Evolutionary conservation across 176 grass and related monocot species (phyloP).

Genomic region (Ensete ventricosum): DNA sequence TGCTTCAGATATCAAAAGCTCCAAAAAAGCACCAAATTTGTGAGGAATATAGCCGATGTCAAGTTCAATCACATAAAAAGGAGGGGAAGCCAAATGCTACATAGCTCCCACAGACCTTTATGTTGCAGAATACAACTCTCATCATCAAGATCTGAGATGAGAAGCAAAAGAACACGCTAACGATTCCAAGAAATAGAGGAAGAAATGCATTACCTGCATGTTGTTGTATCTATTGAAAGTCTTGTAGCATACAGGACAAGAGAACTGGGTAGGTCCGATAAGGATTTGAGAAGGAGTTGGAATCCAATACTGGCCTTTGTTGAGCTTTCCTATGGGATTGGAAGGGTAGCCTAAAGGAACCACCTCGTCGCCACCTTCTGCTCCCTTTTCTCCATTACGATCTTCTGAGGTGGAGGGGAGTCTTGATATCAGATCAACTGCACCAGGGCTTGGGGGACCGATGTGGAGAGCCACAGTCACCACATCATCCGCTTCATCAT

Average conservation of each 20-base stretch:
- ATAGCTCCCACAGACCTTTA: slow-evolving; percentile 24
- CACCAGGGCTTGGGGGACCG: slow-evolving; percentile 48
- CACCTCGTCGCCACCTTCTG: slow-evolving; percentile 34
- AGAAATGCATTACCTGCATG: slow-evolving; percentile 58
- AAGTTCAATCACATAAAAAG: slow-evolving; percentile 98
- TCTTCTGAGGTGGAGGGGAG: slow-evolving; percentile 32
- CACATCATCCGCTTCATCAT: slow-evolving; percentile 47
- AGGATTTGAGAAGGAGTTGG: slow-evolving; percentile 95
- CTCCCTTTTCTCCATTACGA: slow-evolving; percentile 36
- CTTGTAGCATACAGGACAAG: slow-evolving; percentile 93
- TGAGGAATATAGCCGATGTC: slow-evolving; percentile 47
- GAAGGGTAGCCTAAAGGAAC: slow-evolving; percentile 60
- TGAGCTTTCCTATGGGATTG: slow-evolving; percentile 83
- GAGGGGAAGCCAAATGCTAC: slow-evolving; percentile 11
- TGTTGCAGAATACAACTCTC: neutral
- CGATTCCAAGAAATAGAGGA: too few species aligned
- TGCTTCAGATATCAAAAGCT: slow-evolving; percentile 26
- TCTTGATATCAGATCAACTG: slow-evolving; percentile 51
- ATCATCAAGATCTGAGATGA: slow-evolving; percentile 1
- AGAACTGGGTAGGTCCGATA: slow-evolving; percentile 97
- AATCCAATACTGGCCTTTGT: slow-evolving; percentile 99
- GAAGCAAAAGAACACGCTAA: neutral
- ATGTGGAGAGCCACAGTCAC: slow-evolving; percentile 71
- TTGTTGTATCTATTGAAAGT: slow-evolving; percentile 99
- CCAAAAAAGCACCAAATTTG: slow-evolving; percentile 60